These are phyloP conservation scores for Microsporum ferrugineum DNA, from an alignment of 2,329 filamentous ascomycete species.

Conservation along the genomic window DNA sequence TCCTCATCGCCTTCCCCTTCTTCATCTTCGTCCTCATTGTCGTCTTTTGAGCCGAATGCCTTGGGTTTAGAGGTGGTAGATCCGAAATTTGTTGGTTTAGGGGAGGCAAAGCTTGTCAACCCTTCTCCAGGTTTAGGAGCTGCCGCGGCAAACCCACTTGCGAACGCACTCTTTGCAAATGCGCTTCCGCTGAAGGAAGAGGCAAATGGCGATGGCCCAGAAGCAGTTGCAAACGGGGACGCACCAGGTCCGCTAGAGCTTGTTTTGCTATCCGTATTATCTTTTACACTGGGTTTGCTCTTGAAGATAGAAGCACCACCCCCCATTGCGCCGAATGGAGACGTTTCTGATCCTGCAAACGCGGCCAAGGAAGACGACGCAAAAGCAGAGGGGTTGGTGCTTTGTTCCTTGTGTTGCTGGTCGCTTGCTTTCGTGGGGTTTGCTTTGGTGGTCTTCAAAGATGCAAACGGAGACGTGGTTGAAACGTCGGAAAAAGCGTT, in stretches of 20 bases:
- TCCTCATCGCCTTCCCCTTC: conserved; percentile 36
- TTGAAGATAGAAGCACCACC: conserved; percentile 29
- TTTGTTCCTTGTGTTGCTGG: conserved; percentile 17
- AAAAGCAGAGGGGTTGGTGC: conserved; percentile 52
- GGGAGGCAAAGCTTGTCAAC: conserved; percentile 59
- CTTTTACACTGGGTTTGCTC: conserved; percentile 14
- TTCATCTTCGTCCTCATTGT: conserved; percentile 39
- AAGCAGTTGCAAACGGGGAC: conserved; percentile 21
- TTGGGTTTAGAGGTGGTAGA: conserved; percentile 31
- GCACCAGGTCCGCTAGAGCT: conserved; percentile 13
- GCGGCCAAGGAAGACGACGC: conserved; percentile 57
- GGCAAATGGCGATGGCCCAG: conserved; percentile 29
- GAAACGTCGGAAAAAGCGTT: conserved; percentile 36
- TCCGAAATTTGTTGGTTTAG: conserved; percentile 34
- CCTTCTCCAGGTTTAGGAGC: conserved; percentile 35
- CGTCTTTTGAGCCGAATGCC: conserved; percentile 62
- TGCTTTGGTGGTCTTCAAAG: conserved; percentile 22
- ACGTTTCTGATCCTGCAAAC: conserved; percentile 49
- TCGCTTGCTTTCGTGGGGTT: conserved; percentile 14
- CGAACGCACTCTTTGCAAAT: conserved; percentile 28
- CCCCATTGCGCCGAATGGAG: conserved; percentile 52
- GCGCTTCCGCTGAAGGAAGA: conserved; percentile 22
- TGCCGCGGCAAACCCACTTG: conserved; percentile 39
- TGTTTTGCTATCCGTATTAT: background rate
- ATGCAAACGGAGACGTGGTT: conserved; percentile 33